phyloP scores from a whole-genome alignment of 306 rosid genomes.

The Prunus padus region DNA sequence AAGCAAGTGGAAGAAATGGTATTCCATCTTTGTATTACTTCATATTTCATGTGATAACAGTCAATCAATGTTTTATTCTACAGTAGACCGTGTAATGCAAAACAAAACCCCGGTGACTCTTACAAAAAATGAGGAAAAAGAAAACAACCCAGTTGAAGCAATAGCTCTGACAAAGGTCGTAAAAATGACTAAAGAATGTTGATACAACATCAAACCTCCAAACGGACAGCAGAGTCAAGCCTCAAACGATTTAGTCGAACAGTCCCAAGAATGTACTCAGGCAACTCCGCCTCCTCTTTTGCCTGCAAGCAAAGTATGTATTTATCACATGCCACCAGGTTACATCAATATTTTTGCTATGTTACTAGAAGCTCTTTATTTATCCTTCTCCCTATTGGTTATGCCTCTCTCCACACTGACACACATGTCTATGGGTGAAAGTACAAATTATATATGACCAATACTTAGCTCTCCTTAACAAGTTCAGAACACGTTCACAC shows the following conservation, averaged over 20 bases:
- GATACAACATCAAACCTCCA: slow-evolving; percentile 41
- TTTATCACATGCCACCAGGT: not conserved
- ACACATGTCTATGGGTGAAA: too few species aligned
- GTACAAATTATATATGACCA: not conserved
- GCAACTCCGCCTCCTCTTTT: slow-evolving; percentile 71
- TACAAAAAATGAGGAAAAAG: not conserved
- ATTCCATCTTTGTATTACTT: not conserved
- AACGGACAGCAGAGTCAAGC: slow-evolving; percentile 61
- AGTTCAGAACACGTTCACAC: not conserved
- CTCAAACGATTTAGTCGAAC: slow-evolving; percentile 69
- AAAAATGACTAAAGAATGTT: not conserved
- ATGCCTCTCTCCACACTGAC: too few species aligned
- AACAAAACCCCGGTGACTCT: not conserved
- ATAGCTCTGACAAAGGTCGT: not conserved
- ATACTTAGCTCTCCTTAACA: not conserved
- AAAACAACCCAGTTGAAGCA: not conserved
- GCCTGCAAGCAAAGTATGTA: slow-evolving; percentile 46
- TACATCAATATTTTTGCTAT: not conserved
- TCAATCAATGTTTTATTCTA: not conserved
- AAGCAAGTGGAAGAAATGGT: not conserved
- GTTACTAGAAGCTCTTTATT: too few species aligned
- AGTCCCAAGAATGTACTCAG: slow-evolving; percentile 88
- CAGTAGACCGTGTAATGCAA: not conserved
- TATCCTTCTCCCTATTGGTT: too few species aligned
- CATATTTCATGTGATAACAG: not conserved